Percentiles rank a stretch among this genome's conserved stretches.
These are phyloP conservation scores for Udeniomyces megalosporus DNA, from an alignment of 768 basidiomycete genomes.

Conservation along the genomic window DNA sequence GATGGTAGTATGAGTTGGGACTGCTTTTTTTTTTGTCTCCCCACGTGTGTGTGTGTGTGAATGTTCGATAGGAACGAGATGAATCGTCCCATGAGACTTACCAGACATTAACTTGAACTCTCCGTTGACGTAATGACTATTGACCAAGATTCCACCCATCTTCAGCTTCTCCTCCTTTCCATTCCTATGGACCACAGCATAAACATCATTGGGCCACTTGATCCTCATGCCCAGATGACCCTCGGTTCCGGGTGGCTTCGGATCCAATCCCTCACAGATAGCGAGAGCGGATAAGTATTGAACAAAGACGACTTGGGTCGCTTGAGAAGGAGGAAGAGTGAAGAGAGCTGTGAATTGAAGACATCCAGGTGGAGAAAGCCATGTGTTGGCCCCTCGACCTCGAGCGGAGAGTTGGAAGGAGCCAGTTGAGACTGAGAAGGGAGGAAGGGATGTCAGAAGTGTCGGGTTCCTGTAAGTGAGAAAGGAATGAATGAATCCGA, in stretches of 20 bases:
- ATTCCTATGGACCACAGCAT: slow-evolving; percentile 37
- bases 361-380: slow-evolving; percentile 84
- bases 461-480: slow-evolving; percentile 49
- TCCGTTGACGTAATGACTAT: slow-evolving; percentile 60
- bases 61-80: not conserved
- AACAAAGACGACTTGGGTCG: slow-evolving; percentile 64
- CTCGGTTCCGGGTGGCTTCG: slow-evolving; percentile 34
- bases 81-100: slow-evolving; percentile 29
- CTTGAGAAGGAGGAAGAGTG: slow-evolving; percentile 42
- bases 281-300: slow-evolving; percentile 87
- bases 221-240: slow-evolving; percentile 48
- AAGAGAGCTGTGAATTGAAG: slow-evolving; percentile 66
- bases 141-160: slow-evolving; percentile 81
- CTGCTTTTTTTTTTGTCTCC: not conserved
- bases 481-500: too few species aligned
- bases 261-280: slow-evolving; percentile 67
- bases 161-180: slow-evolving; percentile 44
- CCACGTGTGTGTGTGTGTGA: too few species aligned
- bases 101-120: slow-evolving; percentile 66
- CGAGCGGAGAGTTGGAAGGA: slow-evolving; percentile 74
- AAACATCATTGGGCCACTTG: slow-evolving; percentile 97
- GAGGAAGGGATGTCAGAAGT: slow-evolving; percentile 50
- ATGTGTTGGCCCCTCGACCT: slow-evolving; percentile 73
- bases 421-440: slow-evolving; percentile 67
- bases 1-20: not conserved